Percentiles rank a stretch among this genome's conserved stretches.
phyloP scores from a whole-genome alignment of 106 monocot species.

The Vanilla planifolia region DNA sequence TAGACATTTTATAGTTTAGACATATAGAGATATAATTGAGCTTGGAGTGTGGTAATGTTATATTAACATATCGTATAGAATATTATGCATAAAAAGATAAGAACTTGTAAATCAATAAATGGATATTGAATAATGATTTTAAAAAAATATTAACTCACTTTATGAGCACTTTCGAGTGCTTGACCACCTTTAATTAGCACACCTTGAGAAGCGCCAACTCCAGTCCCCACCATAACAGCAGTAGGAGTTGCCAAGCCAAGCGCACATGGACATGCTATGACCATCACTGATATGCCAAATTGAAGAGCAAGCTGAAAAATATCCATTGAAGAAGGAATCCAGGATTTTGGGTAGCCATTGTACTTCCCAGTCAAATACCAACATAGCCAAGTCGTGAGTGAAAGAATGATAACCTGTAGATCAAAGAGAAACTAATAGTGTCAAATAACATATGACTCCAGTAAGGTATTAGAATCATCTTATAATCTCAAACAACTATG shows the following conservation, averaged over 20 bases:
- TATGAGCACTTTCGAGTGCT: constrained; percentile 90
- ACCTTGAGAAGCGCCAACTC: constrained; percentile 92
- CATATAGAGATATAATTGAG: too few relatives aligned
- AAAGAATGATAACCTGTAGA: constrained; percentile 67
- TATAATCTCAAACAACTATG: too few relatives aligned
- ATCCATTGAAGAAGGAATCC: constrained; percentile 92
- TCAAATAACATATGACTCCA: too few relatives aligned
- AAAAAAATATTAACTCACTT: too few relatives aligned
- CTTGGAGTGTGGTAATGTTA: too few relatives aligned
- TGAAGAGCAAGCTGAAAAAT: constrained; percentile 90
- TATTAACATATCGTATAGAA: too few relatives aligned
- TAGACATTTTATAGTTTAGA: too few relatives aligned
- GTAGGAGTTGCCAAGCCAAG: constrained; percentile 96
- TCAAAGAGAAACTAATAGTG: not conserved
- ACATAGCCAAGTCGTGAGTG: constrained; percentile 65
- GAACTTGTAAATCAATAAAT: too few relatives aligned
- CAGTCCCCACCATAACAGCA: constrained; percentile 97
- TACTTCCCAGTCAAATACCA: constrained; percentile 84
- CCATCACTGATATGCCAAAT: constrained; percentile 95
- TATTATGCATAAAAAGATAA: too few relatives aligned
- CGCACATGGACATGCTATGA: constrained; percentile 93
- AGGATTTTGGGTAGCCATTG: constrained; percentile 59
- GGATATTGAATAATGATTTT: too few relatives aligned
- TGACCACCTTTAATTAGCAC: constrained; percentile 95
- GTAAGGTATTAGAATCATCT: too few relatives aligned